Percentiles rank a stretch among this genome's conserved stretches.
Evolutionary conservation across 768 basidiomycete species (phyloP).

Genomic region (Lanmaoa pseudosensibilis): DNA sequence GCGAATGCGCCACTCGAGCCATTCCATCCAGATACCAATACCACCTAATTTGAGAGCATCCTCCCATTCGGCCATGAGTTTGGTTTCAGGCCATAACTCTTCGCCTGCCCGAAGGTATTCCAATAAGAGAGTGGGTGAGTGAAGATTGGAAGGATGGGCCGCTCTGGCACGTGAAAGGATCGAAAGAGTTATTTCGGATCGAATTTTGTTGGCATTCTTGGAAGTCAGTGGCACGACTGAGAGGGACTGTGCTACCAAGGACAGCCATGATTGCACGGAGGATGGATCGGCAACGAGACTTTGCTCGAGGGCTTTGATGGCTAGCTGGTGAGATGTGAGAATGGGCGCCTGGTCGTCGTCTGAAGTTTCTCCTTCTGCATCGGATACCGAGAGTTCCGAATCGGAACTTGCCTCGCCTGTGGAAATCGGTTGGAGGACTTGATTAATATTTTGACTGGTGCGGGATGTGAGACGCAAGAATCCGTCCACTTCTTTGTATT

Average conservation of each 20-base stretch:
- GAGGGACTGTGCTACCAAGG: constrained; percentile 61
- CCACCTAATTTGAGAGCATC: constrained; percentile 53
- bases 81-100: constrained; percentile 62
- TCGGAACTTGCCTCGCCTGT: constrained; percentile 28
- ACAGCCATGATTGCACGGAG: constrained; percentile 59
- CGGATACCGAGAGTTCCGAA: constrained; percentile 38
- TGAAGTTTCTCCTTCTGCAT: constrained; percentile 34
- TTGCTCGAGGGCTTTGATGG: constrained; percentile 58
- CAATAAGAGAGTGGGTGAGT: constrained; percentile 53
- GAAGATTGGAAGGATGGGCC: constrained; percentile 50
- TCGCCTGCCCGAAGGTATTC: constrained; percentile 72
- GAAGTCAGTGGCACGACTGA: constrained; percentile 60
- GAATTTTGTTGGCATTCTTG: constrained; percentile 66
- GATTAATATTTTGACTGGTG: constrained; percentile 32
- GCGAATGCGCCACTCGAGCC: constrained; percentile 75
- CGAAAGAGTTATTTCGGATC: constrained; percentile 69
- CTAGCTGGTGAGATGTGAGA: constrained; percentile 59
- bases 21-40: constrained; percentile 70
- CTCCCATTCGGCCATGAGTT: constrained; percentile 68
- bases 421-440: constrained; percentile 54
- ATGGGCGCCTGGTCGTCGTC: constrained; percentile 33
- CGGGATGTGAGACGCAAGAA: constrained; percentile 59
- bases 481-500: constrained; percentile 65
- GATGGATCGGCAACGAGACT: constrained; percentile 50
- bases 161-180: constrained; percentile 64